Base-by-base conservation (phyloP, 2,329 filamentous ascomycete genomes). In the Dothideomycetidae sp. region DNA sequence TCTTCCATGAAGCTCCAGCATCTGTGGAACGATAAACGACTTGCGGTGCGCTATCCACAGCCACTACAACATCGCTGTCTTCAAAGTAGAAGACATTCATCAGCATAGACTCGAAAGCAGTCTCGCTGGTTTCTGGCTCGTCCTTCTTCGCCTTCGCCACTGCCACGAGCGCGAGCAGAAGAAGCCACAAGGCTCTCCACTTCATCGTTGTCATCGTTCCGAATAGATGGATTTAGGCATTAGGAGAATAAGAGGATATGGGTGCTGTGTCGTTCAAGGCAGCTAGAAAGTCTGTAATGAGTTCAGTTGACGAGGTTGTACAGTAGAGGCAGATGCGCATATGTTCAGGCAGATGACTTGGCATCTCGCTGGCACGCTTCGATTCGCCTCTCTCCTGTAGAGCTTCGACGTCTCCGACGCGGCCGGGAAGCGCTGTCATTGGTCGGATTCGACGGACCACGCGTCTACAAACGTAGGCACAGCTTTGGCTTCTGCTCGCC, bases 41-140 rank as follows among this genome's bases (percentile, higher is more conserved):
- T 42, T 70, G 67, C 29, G 70, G 68, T 10, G 67, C 57, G 34
- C 64, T 53, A 54, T 93, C 81, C 50, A 79, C 75, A 53, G 84
- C 76, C 31, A 96, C 60, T 42, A 93, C 67, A 36, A 80, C 73
- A 55, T 93, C 78, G 47, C 82, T 86, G 56, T 88, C 82, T 52
- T 90, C 78, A 54, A 98, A 96, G 61, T 93, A 98, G 61, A 81
- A 80, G 46, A 94, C 64, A 54, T 76, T 75, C 37, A 62, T 55
- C 1, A 84, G 81, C 37, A 67, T 59, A 50, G 75, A 66, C 31
- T 79, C 64, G 60, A 94, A 81, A 32, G 69, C 59, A 37, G 65
- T 80, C 42, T 67, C 62, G 44, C 69, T 66, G 50, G 93, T 68
- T 39, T 67, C 67, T 15, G 86, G 86, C 31, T 48, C 44, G 39